Evolutionary conservation across 2,329 filamentous ascomycete genomes (phyloP).

Genomic region (Ophiostoma sp.): DNA sequence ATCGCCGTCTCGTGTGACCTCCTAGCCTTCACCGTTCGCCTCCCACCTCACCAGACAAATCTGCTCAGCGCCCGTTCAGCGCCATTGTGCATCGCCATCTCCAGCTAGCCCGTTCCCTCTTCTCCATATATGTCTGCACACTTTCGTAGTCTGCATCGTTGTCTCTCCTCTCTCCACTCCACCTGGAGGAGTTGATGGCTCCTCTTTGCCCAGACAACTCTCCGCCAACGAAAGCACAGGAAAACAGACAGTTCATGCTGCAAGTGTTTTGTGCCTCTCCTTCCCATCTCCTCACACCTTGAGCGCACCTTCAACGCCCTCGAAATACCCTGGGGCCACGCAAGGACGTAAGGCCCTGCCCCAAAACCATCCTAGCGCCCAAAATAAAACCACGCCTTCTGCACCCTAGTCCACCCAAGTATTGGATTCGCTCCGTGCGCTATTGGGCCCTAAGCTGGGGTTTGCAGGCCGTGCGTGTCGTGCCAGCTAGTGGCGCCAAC

Average conservation of each 20-base stretch:
- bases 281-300: not conserved
- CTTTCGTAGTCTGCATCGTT: not conserved
- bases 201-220: conserved; percentile 5
- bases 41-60: conserved; percentile 15
- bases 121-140: not conserved
- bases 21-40: not conserved
- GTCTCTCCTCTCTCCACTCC: conserved; percentile 5
- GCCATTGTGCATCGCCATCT: conserved; percentile 10
- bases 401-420: conserved; percentile 20
- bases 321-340: not conserved
- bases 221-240: not conserved
- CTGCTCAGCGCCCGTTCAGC: conserved; percentile 7
- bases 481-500: conserved; percentile 11
- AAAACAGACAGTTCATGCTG: not conserved
- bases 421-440: conserved; percentile 23
- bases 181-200: not conserved
- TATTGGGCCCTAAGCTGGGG: conserved; percentile 26
- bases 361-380: conserved; percentile 15
- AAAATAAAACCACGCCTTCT: conserved; percentile 12
- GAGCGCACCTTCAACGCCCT: not conserved
- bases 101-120: not conserved
- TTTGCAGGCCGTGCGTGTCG: conserved; percentile 2
- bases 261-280: not conserved
- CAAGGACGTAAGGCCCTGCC: conserved; percentile 2
- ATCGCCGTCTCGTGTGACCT: not conserved